A percentile compares a stretch with the other conserved stretches of the same genome.
phyloP scores from a whole-genome alignment of 1,139 yeast genomes.

The Yamadazyma conglobata region DNA sequence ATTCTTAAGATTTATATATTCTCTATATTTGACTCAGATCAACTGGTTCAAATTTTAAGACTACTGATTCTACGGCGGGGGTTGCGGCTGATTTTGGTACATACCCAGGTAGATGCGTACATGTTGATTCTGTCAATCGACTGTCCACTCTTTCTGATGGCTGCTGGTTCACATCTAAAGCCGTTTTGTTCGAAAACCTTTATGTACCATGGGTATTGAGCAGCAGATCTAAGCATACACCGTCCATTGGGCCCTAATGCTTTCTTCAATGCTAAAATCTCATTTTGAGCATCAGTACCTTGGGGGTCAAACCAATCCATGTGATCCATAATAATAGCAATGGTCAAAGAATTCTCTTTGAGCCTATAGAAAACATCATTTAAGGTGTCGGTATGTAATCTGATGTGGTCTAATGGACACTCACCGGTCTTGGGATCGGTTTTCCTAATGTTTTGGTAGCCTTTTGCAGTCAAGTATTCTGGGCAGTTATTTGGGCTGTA shows the following conservation, averaged over 20 bases:
- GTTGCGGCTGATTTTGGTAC: slow-evolving; percentile 63
- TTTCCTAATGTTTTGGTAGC: slow-evolving; percentile 46
- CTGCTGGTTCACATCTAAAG: slow-evolving; percentile 65
- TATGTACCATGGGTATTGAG: slow-evolving; percentile 75
- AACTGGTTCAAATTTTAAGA: slow-evolving; percentile 34
- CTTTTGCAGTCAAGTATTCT: slow-evolving; percentile 62
- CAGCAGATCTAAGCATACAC: slow-evolving; percentile 74
- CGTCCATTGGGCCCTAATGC: slow-evolving; percentile 68
- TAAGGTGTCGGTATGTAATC: slow-evolving; percentile 77
- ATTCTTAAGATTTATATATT: no score
- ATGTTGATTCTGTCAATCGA: slow-evolving; percentile 78
- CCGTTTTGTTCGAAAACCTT: slow-evolving; percentile 64
- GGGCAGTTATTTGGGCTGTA: slow-evolving; percentile 72
- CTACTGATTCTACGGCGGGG: slow-evolving; percentile 43
- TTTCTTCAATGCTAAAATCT: slow-evolving; percentile 59
- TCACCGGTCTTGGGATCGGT: slow-evolving; percentile 19
- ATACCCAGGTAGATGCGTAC: slow-evolving; percentile 88
- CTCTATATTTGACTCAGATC: no score
- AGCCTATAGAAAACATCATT: slow-evolving; percentile 71
- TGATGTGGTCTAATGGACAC: slow-evolving; percentile 58
- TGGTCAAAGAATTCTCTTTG: slow-evolving; percentile 58
- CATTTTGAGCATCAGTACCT: slow-evolving; percentile 61
- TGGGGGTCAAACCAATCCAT: slow-evolving; percentile 85
- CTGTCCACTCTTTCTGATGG: slow-evolving; percentile 56
- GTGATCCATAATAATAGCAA: slow-evolving; percentile 85